Conservation (phyloP, 2,329 filamentous ascomycete species). For the Cladophialophora psammophila region DNA sequence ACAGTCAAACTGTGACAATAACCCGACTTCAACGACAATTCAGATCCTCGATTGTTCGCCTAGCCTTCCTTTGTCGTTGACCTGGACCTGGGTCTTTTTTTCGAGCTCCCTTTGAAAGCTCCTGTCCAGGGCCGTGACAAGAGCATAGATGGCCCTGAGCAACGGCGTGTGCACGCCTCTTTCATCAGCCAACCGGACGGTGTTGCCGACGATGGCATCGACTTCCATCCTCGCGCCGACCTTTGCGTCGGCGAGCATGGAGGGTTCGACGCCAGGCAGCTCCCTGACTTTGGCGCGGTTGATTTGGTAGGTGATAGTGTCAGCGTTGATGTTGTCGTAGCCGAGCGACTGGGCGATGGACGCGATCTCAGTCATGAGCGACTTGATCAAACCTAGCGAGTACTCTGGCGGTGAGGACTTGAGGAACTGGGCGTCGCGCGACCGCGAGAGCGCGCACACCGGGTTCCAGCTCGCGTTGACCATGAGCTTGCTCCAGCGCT, state of each 20-base stretch:
- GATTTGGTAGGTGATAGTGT: conserved; percentile 50
- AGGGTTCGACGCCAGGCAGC: conserved; percentile 54
- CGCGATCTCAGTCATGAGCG: conserved; percentile 57
- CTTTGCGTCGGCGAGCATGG: conserved; percentile 59
- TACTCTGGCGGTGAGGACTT: conserved; percentile 49
- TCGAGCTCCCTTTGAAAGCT: conserved; percentile 26
- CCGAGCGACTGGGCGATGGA: conserved; percentile 52
- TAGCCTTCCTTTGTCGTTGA: background rate
- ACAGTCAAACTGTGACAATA: background rate
- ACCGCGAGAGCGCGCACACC: conserved; percentile 63
- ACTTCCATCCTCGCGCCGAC: conserved; percentile 55
- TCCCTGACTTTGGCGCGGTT: conserved; percentile 48
- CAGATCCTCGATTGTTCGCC: background rate
- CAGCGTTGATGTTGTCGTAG: conserved; percentile 46
- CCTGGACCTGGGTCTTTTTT: background rate
- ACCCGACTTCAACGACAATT: background rate
- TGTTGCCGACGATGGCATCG: conserved; percentile 60
- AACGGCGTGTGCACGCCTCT: conserved; percentile 52
- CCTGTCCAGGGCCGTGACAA: conserved; percentile 49
- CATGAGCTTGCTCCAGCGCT: conserved; percentile 67
- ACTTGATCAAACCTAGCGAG: conserved; percentile 44
- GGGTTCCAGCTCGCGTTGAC: conserved; percentile 70
- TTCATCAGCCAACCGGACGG: conserved; percentile 51
- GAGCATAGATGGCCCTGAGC: conserved; percentile 55
- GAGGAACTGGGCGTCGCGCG: conserved; percentile 62